Base-by-base conservation (phyloP, 2,329 filamentous ascomycete species). In the Bipolaris sorokiniana region DNA sequence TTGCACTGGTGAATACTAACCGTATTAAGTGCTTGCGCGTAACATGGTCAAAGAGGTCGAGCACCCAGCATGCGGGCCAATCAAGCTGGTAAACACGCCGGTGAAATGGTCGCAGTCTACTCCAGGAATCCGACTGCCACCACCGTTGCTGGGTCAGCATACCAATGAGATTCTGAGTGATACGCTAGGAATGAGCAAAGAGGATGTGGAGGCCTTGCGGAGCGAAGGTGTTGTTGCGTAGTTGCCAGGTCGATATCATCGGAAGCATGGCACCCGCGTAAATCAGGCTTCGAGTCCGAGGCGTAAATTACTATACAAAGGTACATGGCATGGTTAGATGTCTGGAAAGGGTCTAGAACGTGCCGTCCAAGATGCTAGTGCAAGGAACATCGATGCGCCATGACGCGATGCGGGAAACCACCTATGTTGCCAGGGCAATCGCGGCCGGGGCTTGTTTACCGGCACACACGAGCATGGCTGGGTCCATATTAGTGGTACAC, bases 21-120 rank as follows among this genome's bases (percentile, higher is more conserved):
- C 11, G 10, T 54, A 3, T 41, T 60, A 58, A 87, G 86, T 87
- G 0, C 78, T 81, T 52, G 93, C 93, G 20, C 85, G 95, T 56
- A 85, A 88, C 58, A 99, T 99, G 95, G 90, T 99, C 1, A 86
- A 91, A 13, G 90, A 97, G 72, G 81, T 97, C 42, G 86, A 97
- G 0, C 95, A 99, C 72, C 86, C 86, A 5, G 81, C 83, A 7
- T 98, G 94, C 74, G 95, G 95, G 0, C 85, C 88, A 0, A 89
- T 99, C 62, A 93, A 92, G 77, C 80, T 99, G 71, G 89, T 99
- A 51, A 97, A 96, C 70, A 96, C 92, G 0, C 95, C 95, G 0
- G 88, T 99, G 57, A 99, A 99, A 76, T 96, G 92, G 76, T 97
- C 92, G 5, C 87, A 93, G 65, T 90, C 89, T 23, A 87, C 84